Percentiles rank a stretch among this genome's conserved stretches.
These are phyloP conservation scores for Fusarium dlaminii DNA, from an alignment of 2,329 filamentous ascomycete genomes.

Conservation along the genomic window DNA sequence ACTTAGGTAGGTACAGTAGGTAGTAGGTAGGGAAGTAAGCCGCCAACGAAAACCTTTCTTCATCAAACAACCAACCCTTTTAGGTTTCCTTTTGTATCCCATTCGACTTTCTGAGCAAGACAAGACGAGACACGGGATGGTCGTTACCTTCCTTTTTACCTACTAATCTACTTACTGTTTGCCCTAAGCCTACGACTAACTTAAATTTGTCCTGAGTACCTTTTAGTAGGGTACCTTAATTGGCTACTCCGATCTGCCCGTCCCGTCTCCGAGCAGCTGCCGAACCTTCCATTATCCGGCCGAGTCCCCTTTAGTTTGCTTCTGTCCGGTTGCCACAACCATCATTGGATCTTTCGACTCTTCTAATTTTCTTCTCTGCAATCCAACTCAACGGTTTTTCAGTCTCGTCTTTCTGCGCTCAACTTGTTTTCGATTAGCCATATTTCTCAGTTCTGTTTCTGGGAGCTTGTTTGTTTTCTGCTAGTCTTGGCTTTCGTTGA, in stretches of 20 bases:
- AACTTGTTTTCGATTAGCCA: slow-evolving; percentile 1
- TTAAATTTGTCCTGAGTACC: neutral
- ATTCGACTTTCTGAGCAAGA: neutral
- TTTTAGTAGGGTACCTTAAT: neutral
- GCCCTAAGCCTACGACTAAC: neutral
- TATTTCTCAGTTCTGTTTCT: neutral
- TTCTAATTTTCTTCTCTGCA: slow-evolving; percentile 19
- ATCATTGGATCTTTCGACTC: slow-evolving; percentile 24
- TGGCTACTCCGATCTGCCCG: neutral
- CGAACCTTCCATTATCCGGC: slow-evolving; percentile 35
- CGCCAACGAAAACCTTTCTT: slow-evolving; percentile 21
- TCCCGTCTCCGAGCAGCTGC: slow-evolving; percentile 20
- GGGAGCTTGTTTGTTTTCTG: neutral
- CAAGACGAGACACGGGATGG: neutral
- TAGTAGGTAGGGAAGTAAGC: neutral
- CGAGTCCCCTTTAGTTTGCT: slow-evolving; percentile 37
- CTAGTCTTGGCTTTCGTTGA: slow-evolving; percentile 9
- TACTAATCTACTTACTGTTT: neutral
- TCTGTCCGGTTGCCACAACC: slow-evolving; percentile 18
- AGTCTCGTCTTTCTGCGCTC: neutral
- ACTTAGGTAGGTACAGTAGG: neutral
- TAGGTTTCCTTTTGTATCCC: slow-evolving; percentile 2
- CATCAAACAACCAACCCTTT: slow-evolving; percentile 22
- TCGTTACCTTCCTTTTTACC: neutral
- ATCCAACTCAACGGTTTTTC: slow-evolving; percentile 18